These are phyloP conservation scores for Capronia coronata DNA, from an alignment of 2,329 filamentous ascomycete species.

Conservation along the genomic window DNA sequence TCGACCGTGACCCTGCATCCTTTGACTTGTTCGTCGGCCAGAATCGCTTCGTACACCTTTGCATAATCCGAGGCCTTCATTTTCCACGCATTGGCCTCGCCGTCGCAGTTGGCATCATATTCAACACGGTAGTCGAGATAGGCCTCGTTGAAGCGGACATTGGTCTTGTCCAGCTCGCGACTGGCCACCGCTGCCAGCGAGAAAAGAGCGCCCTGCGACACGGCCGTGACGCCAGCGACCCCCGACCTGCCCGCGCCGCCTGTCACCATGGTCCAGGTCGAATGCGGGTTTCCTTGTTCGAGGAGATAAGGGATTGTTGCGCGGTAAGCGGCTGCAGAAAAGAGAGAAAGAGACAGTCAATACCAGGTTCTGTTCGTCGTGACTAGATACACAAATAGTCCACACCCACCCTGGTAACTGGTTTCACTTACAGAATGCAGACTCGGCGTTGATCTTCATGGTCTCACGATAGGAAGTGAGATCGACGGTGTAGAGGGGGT, in stretches of 20 bases:
- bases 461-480: not conserved
- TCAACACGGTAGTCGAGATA: slow-evolving; percentile 30
- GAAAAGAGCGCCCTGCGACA: slow-evolving; percentile 37
- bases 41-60: slow-evolving; percentile 16
- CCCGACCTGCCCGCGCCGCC: slow-evolving; percentile 31
- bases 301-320: slow-evolving; percentile 33
- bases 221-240: slow-evolving; percentile 25
- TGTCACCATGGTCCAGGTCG: slow-evolving; percentile 35
- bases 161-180: slow-evolving; percentile 31
- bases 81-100: slow-evolving; percentile 14
- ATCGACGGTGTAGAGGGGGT: not conserved
- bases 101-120: slow-evolving; percentile 24
- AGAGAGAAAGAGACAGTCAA: not conserved
- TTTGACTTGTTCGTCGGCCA: slow-evolving; percentile 17
- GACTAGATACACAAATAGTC: no score
- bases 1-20: slow-evolving; percentile 18
- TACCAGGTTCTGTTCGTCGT: no score
- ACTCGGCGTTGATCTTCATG: slow-evolving; percentile 5
- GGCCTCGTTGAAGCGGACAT: slow-evolving; percentile 39
- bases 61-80: slow-evolving; percentile 25
- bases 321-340: slow-evolving; percentile 30
- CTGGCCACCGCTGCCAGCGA: slow-evolving; percentile 32
- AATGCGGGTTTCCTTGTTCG: slow-evolving; percentile 27
- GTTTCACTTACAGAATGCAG: slow-evolving; percentile 5
- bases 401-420: no score